Percentiles rank a stretch among this genome's conserved stretches.
phyloP scores from a whole-genome alignment of 2,329 filamentous ascomycete genomes.

The Xylariales sp. region DNA sequence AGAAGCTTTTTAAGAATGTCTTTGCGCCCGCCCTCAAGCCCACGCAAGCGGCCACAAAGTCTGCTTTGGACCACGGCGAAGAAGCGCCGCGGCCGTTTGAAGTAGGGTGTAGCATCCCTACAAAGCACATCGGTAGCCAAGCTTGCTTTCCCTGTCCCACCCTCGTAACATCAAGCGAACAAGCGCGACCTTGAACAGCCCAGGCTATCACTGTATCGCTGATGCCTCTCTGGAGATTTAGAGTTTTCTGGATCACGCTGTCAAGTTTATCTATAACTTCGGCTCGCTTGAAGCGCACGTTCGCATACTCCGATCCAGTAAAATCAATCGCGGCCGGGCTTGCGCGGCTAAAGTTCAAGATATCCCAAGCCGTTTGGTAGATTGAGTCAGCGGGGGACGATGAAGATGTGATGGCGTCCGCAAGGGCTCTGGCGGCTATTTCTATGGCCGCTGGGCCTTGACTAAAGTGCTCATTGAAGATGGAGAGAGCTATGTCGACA shows the following conservation, averaged over 20 bases:
- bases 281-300: slow-evolving; percentile 2
- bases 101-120: background rate
- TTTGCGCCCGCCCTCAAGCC: slow-evolving; percentile 2
- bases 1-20: slow-evolving; percentile 1
- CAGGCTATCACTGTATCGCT: background rate
- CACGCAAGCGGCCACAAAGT: slow-evolving; percentile 3
- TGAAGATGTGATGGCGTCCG: background rate
- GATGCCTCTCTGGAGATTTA: background rate
- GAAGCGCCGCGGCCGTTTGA: background rate
- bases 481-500: slow-evolving; percentile 3
- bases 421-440: background rate
- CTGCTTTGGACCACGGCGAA: slow-evolving; percentile 5
- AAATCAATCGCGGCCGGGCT: slow-evolving; percentile 4
- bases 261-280: slow-evolving; percentile 1
- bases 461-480: slow-evolving; percentile 2
- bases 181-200: slow-evolving; percentile 1
- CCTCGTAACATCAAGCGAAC: slow-evolving; percentile 2
- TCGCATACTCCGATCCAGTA: slow-evolving; percentile 4
- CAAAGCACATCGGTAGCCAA: background rate
- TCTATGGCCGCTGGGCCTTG: slow-evolving; percentile 1
- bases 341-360: slow-evolving; percentile 1
- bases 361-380: background rate
- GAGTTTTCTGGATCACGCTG: background rate
- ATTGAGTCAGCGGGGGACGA: background rate
- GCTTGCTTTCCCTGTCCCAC: background rate